Percentiles rank a stretch among this genome's conserved stretches.
These are phyloP conservation scores for Zymoseptoria pseudotritici DNA, from an alignment of 2,329 filamentous ascomycete genomes.

Conservation along the genomic window DNA sequence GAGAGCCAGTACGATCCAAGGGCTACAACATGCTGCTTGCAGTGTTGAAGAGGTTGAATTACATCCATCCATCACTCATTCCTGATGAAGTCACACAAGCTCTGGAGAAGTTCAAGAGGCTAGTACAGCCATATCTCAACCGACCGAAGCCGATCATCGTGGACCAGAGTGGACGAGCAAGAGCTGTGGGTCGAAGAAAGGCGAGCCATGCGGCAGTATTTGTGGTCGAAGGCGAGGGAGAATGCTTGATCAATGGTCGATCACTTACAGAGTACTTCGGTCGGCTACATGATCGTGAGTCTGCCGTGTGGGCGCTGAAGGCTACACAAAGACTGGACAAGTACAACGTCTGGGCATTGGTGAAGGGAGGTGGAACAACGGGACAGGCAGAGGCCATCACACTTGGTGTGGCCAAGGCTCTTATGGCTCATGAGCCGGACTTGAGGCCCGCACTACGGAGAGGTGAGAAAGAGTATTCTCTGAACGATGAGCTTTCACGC, in stretches of 20 bases:
- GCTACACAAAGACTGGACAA: constrained; percentile 79
- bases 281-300: constrained; percentile 87
- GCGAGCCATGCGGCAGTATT: constrained; percentile 75
- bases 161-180: constrained; percentile 69
- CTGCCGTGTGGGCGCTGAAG: constrained; percentile 83
- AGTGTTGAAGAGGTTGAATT: constrained; percentile 71
- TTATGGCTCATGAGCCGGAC: constrained; percentile 84
- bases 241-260: constrained; percentile 85
- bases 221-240: constrained; percentile 86
- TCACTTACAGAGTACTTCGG: constrained; percentile 74
- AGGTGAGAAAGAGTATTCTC: constrained; percentile 57
- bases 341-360: constrained; percentile 89
- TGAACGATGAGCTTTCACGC: constrained; percentile 2
- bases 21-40: constrained; percentile 72
- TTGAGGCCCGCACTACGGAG: constrained; percentile 79
- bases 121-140: constrained; percentile 63
- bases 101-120: constrained; percentile 64
- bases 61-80: constrained; percentile 71
- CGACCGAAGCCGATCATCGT: constrained; percentile 56
- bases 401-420: constrained; percentile 76
- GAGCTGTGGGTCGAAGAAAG: constrained; percentile 81
- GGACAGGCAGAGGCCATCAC: constrained; percentile 94
- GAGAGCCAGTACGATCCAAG: constrained; percentile 65
- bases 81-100: constrained; percentile 60
- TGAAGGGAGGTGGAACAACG: constrained; percentile 80